Evolutionary conservation across 2,329 filamentous ascomycete species (phyloP), one percentile per base, ranked within the genome.

Genomic region (Fonsecaea nubica): DNA sequence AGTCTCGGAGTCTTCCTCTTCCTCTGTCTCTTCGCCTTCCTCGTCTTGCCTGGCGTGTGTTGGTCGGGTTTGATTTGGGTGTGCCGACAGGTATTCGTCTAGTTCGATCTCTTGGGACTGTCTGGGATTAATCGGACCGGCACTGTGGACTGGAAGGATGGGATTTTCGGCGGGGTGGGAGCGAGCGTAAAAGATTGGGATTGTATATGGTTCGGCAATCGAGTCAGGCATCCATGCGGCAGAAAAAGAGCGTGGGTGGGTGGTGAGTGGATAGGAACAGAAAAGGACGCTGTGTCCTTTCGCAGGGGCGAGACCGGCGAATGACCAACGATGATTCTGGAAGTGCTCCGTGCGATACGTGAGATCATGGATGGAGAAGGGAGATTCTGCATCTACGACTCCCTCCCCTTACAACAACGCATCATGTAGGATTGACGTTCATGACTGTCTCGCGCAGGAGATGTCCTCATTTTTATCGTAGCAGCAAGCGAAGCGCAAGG

Each of bases 221-320:
- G 70, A 68, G 66, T 72, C 72, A 73, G 72, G 72, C 72, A 73
- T 73, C 69, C 69, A 72, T 64, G 68, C 70, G 61, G 65, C 66
- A 61, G 58, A 61, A 65, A 64, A 60, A 33, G 59, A 65, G 59
- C 52, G 69, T 66, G 62, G 36, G 59, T 64, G 68, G 68, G 35
- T 25, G 65, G 55, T 64, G 59, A 53, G 59, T 62, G 65, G 65
- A 21, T 56, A 61, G 50, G 40, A 21, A 59, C 36, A 53, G 64
- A 63, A 69, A 63, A 70, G 65, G 68, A 70, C 69, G 70, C 57
- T 66, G 65, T 71, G 67, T 69, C 69, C 69, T 71, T 65, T 67
- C 61, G 42, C 56, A 54, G 38, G 50, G 64, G 42, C 40, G 50
- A 62, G 42, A 36, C 32, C 50, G 36, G 40, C 32, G 25, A 62